Percentiles rank a stretch among this genome's conserved stretches.
phyloP scores from a whole-genome alignment of 331 rosid species.

The Dryas integrifolia region DNA sequence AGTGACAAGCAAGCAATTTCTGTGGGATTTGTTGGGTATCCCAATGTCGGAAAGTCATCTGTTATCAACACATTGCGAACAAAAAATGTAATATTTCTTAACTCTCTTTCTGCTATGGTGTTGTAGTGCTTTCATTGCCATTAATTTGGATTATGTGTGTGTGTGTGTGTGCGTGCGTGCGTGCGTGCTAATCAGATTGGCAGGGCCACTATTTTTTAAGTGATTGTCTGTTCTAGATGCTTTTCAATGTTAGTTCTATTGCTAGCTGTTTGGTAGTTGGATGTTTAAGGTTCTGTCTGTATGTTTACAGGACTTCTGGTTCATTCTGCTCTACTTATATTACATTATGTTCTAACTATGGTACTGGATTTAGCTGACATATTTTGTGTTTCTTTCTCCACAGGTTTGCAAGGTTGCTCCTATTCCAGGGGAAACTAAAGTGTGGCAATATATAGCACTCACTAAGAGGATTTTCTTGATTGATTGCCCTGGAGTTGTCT shows the following conservation, averaged over 20 bases:
- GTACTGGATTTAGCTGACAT: constrained; percentile 11
- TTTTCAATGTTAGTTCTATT: too few relatives aligned
- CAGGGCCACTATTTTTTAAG: too few relatives aligned
- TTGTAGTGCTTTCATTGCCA: constrained; percentile 1
- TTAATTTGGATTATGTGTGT: neutral
- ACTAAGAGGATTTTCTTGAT: constrained; percentile 92
- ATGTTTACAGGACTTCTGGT: too few relatives aligned
- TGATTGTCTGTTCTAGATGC: too few relatives aligned
- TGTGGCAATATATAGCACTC: constrained; percentile 94
- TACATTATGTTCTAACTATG: neutral
- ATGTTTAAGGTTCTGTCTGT: too few relatives aligned
- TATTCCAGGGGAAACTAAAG: constrained; percentile 92
- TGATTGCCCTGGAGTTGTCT: constrained; percentile 91
- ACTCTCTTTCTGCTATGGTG: constrained; percentile 22
- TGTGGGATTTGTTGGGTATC: constrained; percentile 94
- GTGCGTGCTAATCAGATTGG: too few relatives aligned
- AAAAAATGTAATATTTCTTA: constrained; percentile 56
- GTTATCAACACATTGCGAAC: constrained; percentile 89
- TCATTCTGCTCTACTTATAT: too few relatives aligned
- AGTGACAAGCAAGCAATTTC: constrained; percentile 95
- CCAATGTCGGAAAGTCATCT: constrained; percentile 97
- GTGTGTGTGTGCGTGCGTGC: neutral
- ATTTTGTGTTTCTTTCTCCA: constrained; percentile 9
- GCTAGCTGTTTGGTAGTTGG: too few relatives aligned
- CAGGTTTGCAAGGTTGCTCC: constrained; percentile 99